Conservation (phyloP, 2,329 filamentous ascomycete species). For the Didymella pinodella region DNA sequence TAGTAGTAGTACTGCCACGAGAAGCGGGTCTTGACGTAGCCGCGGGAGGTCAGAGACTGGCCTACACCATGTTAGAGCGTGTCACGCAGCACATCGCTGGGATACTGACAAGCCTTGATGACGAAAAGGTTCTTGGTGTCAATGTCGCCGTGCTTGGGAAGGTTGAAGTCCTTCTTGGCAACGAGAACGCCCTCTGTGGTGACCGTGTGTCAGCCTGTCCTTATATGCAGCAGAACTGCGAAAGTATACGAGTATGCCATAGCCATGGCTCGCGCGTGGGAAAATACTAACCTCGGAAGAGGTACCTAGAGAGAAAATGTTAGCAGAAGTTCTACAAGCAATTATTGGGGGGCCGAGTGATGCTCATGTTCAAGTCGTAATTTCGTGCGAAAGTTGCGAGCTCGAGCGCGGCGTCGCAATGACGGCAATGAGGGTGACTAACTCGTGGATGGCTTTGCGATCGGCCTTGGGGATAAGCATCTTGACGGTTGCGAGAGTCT, state of each 20-base stretch:
- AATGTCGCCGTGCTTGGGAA: slow-evolving; percentile 96
- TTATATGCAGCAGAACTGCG: slow-evolving; percentile 47
- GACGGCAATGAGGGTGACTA: slow-evolving; percentile 66
- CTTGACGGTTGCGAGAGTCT: slow-evolving; percentile 52
- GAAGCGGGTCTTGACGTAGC: slow-evolving; percentile 99
- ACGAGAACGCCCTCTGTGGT: slow-evolving; percentile 80
- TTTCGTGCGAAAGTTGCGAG: slow-evolving; percentile 40
- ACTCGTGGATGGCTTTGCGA: slow-evolving; percentile 99
- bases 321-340: slow-evolving; percentile 32
- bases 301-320: slow-evolving; percentile 43
- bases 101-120: slow-evolving; percentile 81
- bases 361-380: slow-evolving; percentile 42
- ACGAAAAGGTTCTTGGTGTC: slow-evolving; percentile 99
- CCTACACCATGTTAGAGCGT: slow-evolving; percentile 34
- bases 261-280: slow-evolving; percentile 47
- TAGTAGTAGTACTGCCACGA: slow-evolving; percentile 85
- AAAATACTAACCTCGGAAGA: slow-evolving; percentile 54
- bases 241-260: slow-evolving; percentile 48
- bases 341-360: slow-evolving; percentile 11
- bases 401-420: slow-evolving; percentile 34
- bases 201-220: slow-evolving; percentile 55
- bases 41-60: slow-evolving; percentile 97
- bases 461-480: slow-evolving; percentile 99
- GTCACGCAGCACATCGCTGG: slow-evolving; percentile 2
- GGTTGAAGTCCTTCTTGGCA: slow-evolving; percentile 99